These are phyloP conservation scores for Blastomyces gilchristii DNA, from an alignment of 2,329 filamentous ascomycete species.

Conservation along the genomic window DNA sequence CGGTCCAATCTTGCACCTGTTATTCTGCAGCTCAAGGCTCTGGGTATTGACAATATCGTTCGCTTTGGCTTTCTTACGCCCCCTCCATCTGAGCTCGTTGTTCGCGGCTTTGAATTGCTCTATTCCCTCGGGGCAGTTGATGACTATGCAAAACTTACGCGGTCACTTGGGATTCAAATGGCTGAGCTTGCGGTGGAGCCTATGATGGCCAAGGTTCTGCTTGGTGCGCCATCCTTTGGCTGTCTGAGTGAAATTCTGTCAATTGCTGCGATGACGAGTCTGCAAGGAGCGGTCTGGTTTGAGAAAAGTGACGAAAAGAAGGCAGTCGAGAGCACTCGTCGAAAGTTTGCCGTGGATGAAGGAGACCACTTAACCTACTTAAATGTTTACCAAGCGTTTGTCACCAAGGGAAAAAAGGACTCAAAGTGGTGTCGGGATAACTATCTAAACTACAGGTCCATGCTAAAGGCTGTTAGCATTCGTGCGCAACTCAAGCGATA, in stretches of 20 bases:
- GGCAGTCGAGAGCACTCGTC: slow-evolving; percentile 59
- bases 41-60: slow-evolving; percentile 89
- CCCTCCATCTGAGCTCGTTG: slow-evolving; percentile 74
- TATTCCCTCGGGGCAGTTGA: slow-evolving; percentile 81
- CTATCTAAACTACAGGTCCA: slow-evolving; percentile 72
- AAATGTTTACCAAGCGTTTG: slow-evolving; percentile 86
- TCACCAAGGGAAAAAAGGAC: slow-evolving; percentile 72
- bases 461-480: slow-evolving; percentile 75
- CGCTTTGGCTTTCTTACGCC: slow-evolving; percentile 82
- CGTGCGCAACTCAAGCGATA: slow-evolving; percentile 77
- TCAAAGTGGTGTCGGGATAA: slow-evolving; percentile 80
- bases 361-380: slow-evolving; percentile 87
- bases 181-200: slow-evolving; percentile 87
- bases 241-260: slow-evolving; percentile 80
- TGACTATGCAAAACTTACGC: slow-evolving; percentile 79
- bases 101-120: slow-evolving; percentile 76
- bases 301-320: slow-evolving; percentile 62
- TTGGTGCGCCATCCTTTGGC: slow-evolving; percentile 62
- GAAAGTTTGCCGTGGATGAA: slow-evolving; percentile 83
- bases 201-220: slow-evolving; percentile 85
- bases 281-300: slow-evolving; percentile 76
- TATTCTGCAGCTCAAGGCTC: slow-evolving; percentile 81
- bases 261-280: slow-evolving; percentile 86
- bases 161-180: slow-evolving; percentile 80
- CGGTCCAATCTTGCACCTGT: slow-evolving; percentile 81